Evolutionary conservation across 2,329 filamentous ascomycete genomes (phyloP).

Genomic region (Fusarium dlaminii): DNA sequence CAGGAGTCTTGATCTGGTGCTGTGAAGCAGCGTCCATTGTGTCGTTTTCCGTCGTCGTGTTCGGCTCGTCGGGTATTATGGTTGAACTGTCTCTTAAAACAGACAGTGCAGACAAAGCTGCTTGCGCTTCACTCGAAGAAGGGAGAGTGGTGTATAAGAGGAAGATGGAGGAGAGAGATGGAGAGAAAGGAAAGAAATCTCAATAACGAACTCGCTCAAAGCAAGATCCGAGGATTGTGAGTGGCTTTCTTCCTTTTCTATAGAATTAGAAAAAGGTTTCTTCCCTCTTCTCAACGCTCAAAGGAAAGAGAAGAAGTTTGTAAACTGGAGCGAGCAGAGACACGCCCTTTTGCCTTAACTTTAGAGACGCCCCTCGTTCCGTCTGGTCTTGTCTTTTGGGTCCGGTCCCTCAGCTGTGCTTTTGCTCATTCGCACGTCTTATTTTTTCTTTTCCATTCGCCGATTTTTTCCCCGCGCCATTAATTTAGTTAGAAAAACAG

Average conservation of each 20-base stretch:
- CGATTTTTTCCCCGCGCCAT: conserved; percentile 44
- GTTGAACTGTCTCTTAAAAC: conserved; percentile 24
- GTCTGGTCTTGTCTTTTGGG: conserved; percentile 3
- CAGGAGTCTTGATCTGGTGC: conserved; percentile 64
- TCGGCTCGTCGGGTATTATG: conserved; percentile 27
- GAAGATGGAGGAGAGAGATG: conserved; percentile 5
- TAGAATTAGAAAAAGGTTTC: conserved; percentile 40
- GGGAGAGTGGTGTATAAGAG: conserved; percentile 1
- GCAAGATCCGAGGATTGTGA: conserved; percentile 37
- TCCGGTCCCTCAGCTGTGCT: conserved; percentile 34
- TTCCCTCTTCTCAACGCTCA: conserved; percentile 41
- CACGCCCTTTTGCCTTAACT: conserved; percentile 27
- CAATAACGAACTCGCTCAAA: conserved; percentile 36
- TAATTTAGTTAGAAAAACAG: conserved; percentile 20
- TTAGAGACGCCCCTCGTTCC: conserved; percentile 27
- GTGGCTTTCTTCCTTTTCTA: conserved; percentile 37
- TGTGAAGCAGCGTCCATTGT: conserved; percentile 53
- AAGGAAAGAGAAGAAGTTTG: conserved; percentile 31
- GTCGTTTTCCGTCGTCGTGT: conserved; percentile 38
- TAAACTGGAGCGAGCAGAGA: conserved; percentile 31
- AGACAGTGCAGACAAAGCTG: conserved; percentile 35
- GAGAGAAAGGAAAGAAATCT: conserved; percentile 32
- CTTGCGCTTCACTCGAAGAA: conserved; percentile 42
- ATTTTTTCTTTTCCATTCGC: conserved; percentile 31
- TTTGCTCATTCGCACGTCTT: conserved; percentile 37